These are phyloP conservation scores for Vicia sativa DNA, from an alignment of 306 rosid genomes.

Conservation along the genomic window DNA sequence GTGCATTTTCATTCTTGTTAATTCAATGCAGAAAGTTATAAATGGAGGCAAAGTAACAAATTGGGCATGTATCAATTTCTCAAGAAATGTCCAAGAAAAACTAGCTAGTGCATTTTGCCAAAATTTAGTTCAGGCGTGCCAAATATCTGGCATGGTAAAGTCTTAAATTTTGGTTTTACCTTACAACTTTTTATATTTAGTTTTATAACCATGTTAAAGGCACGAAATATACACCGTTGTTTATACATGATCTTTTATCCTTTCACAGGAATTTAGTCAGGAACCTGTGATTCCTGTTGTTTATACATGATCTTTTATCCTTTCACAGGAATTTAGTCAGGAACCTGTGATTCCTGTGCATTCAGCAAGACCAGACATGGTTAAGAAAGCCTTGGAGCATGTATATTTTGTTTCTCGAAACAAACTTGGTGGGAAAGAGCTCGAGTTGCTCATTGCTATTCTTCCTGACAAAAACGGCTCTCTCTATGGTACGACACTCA, in stretches of 20 bases:
- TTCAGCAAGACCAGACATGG: constrained; percentile 48
- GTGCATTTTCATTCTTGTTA: neutral
- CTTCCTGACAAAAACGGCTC: constrained; percentile 54
- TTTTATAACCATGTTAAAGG: no score
- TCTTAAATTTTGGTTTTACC: constrained; percentile 1
- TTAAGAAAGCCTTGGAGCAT: constrained; percentile 51
- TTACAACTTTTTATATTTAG: no score
- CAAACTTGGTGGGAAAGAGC: constrained; percentile 47
- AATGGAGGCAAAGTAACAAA: constrained; percentile 53
- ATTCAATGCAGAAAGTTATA: constrained; percentile 52
- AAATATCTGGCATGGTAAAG: constrained; percentile 59
- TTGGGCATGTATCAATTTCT: constrained; percentile 52
- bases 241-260: neutral
- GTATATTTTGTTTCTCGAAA: constrained; percentile 41
- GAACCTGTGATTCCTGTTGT: constrained; percentile 45
- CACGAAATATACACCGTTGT: neutral
- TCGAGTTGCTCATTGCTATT: constrained; percentile 49
- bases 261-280: constrained; percentile 41
- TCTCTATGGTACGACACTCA: constrained; percentile 44
- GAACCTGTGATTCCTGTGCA: constrained; percentile 42
- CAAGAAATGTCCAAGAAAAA: constrained; percentile 45
- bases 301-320: neutral
- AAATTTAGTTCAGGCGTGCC: constrained; percentile 57
- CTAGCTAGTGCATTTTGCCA: constrained; percentile 53
- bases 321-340: constrained; percentile 41